A percentile compares a stretch with the other conserved stretches of the same genome.
These are phyloP conservation scores for Solidago caesia DNA, from an alignment of 129 eudicot genomes.

Conservation along the genomic window DNA sequence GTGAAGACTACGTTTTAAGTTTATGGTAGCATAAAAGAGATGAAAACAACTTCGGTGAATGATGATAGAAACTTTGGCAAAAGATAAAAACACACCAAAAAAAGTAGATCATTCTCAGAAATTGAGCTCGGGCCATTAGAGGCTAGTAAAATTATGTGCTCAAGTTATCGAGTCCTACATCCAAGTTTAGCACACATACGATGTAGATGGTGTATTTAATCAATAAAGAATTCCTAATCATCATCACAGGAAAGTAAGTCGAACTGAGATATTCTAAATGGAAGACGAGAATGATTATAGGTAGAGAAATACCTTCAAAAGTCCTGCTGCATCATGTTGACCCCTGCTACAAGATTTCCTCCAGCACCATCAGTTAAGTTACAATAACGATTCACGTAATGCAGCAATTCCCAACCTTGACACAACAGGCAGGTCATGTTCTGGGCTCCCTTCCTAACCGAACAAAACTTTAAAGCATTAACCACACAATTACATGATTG, in stretches of 20 bases:
- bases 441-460: slow-evolving; percentile 14
- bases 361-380: slow-evolving; percentile 16
- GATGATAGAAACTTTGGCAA: neutral
- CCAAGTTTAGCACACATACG: neutral
- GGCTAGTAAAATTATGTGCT: neutral
- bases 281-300: neutral
- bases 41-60: neutral
- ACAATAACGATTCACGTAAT: neutral
- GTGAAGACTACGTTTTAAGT: no score
- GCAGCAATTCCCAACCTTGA: slow-evolving; percentile 22
- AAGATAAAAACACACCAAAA: neutral
- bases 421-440: slow-evolving; percentile 13
- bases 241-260: neutral
- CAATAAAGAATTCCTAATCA: neutral
- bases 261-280: neutral
- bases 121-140: neutral
- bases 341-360: slow-evolving; percentile 20
- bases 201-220: neutral
- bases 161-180: neutral
- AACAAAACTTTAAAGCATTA: slow-evolving; percentile 18
- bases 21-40: neutral
- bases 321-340: slow-evolving; percentile 18
- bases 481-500: slow-evolving; percentile 17
- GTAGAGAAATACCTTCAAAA: slow-evolving; percentile 29
- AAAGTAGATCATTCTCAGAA: neutral